phyloP scores from a whole-genome alignment of 2,329 filamentous ascomycete genomes.

The Neurospora sp. region DNA sequence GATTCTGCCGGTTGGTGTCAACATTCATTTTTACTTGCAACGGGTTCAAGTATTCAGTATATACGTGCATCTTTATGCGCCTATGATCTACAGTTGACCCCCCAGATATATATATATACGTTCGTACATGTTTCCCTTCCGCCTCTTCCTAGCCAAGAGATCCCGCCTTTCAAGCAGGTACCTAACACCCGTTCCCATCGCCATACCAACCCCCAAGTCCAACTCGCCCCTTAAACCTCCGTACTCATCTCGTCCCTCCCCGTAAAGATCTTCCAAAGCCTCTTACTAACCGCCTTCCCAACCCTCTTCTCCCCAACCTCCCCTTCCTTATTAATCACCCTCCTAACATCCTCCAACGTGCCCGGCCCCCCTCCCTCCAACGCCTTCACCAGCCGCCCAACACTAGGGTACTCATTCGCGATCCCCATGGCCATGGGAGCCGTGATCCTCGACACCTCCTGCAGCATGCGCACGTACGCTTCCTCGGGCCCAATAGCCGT shows the following conservation, averaged over 20 bases:
- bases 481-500: slow-evolving; percentile 55
- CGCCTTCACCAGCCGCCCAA: slow-evolving; percentile 46
- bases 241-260: slow-evolving; percentile 44
- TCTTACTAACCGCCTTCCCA: slow-evolving; percentile 47
- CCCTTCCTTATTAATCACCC: slow-evolving; percentile 47
- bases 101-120: too few relatives aligned
- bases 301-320: slow-evolving; percentile 43
- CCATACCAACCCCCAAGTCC: too few relatives aligned
- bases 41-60: too few relatives aligned
- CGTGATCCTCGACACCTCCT: slow-evolving; percentile 64
- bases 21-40: too few relatives aligned
- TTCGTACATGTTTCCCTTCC: too few relatives aligned
- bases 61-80: too few relatives aligned
- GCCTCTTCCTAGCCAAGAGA: too few relatives aligned
- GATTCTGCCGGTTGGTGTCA: too few relatives aligned
- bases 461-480: slow-evolving; percentile 65
- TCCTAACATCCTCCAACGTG: slow-evolving; percentile 51
- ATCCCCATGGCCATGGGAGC: slow-evolving; percentile 63
- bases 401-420: slow-evolving; percentile 46
- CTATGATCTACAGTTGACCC: too few relatives aligned
- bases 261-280: slow-evolving; percentile 51
- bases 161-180: too few relatives aligned
- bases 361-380: slow-evolving; percentile 49
- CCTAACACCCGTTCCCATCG: too few relatives aligned
- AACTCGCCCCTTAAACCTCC: slow-evolving; percentile 31